These are phyloP conservation scores for Aspergillus bombycis DNA, from an alignment of 2,329 filamentous ascomycete species.

Conservation along the genomic window DNA sequence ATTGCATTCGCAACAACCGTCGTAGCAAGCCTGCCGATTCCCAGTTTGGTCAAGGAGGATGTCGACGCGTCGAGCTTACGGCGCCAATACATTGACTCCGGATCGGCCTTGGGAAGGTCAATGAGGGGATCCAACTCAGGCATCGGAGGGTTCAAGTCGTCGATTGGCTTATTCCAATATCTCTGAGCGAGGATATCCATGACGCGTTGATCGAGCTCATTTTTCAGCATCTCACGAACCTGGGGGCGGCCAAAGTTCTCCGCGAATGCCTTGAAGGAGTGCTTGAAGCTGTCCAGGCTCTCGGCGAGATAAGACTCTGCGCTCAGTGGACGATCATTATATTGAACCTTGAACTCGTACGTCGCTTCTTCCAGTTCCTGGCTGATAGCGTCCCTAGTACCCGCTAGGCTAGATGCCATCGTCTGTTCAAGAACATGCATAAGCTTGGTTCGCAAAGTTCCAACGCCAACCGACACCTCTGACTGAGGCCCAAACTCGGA, in stretches of 20 bases:
- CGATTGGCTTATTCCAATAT: conserved; percentile 96
- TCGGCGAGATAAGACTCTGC: conserved; percentile 97
- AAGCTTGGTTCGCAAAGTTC: conserved; percentile 86
- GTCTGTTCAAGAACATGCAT: conserved; percentile 97
- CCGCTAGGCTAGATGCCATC: conserved; percentile 89
- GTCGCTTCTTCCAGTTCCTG: conserved; percentile 95
- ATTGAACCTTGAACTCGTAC: conserved; percentile 99
- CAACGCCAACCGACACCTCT: conserved; percentile 78
- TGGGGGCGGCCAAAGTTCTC: conserved; percentile 87
- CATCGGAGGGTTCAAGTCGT: conserved; percentile 71
- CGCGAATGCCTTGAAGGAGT: conserved; percentile 92
- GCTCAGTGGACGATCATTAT: conserved; percentile 92
- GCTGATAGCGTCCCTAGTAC: conserved; percentile 87
- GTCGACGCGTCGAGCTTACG: conserved; percentile 91
- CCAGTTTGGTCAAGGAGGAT: conserved; percentile 88
- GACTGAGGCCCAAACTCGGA: conserved; percentile 74
- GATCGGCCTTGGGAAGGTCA: conserved; percentile 81
- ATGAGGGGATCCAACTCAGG: conserved; percentile 72
- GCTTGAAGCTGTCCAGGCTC: conserved; percentile 94
- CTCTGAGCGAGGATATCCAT: conserved; percentile 88
- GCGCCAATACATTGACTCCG: conserved; percentile 87
- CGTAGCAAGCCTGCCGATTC: conserved; percentile 88
- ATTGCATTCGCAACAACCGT: conserved; percentile 88
- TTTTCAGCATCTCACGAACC: conserved; percentile 86
- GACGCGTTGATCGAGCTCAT: conserved; percentile 91